Base-by-base conservation (phyloP, 306 rosid species). In the Fragaria ananassa region DNA sequence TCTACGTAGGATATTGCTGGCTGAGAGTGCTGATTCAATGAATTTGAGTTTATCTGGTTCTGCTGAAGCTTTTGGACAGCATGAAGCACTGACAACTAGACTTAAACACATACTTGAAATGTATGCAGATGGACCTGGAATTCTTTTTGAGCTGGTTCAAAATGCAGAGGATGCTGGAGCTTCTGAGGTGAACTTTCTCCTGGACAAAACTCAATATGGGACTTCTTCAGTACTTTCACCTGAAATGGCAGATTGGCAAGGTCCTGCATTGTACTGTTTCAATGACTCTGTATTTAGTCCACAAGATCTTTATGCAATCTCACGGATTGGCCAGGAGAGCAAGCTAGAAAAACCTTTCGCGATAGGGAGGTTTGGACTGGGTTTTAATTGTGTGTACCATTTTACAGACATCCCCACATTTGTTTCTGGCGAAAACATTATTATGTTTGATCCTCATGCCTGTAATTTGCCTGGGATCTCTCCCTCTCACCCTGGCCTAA, bases 211-310 rank as follows among this genome's bases (percentile, higher is more conserved):
- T 84, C 97, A 92, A 6, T 92, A 92, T 83, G 98, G 98, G 70
- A 85, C 93, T 81, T 94, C 98, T 71, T 94, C 98, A 75, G 78
- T 92, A 83, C 97, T 94, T 54, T 94, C 98, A 83, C 98, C 97
- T 73, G 98, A 94, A 90, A 94, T 94, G 98, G 96, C 96, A 56
- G 97, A 94, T 79, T 94, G 97, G 98, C 97, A 92, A 90, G 98
- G 98, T 66, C 97, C 97, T 85, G 96, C 98, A 50, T 81, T 94
- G 74, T 94, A 94, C 82, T 94, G 96, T 86, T 94, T 87, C 76
- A 94, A 94, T 81, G 89, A 94, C 76, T 94, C 97, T 25, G 87
- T 94, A 80, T 94, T 94, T 75, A 90, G 93, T 81, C 83, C 98
- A 1, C 98, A 94, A 84, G 98, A 94, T 86, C 97, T 94, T 65